Percentiles rank a stretch among this genome's conserved stretches.
Conservation (phyloP, 176 grass and related monocot genomes). For the Microstegium vimineum region DNA sequence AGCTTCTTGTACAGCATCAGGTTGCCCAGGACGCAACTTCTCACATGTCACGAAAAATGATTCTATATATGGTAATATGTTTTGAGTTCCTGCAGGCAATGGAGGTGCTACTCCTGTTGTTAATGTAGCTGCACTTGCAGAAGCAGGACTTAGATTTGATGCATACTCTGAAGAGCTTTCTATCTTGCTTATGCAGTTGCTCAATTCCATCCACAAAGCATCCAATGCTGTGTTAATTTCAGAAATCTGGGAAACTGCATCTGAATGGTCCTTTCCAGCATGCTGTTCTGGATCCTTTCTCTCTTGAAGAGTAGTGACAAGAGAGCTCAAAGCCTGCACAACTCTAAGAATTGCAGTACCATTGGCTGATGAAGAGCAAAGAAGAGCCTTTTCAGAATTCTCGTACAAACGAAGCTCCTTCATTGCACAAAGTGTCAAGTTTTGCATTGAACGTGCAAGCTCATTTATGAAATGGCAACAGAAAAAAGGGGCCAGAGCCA, state of each 20-base stretch:
- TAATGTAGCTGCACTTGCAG: conserved; percentile 54
- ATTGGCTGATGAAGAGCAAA: conserved; percentile 88
- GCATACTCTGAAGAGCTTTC: conserved; percentile 77
- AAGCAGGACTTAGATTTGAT: conserved; percentile 46
- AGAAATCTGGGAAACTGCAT: conserved; percentile 63
- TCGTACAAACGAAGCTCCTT: conserved; percentile 77
- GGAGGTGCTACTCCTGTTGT: conserved; percentile 69
- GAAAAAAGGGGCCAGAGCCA: conserved; percentile 71
- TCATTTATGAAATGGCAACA: conserved; percentile 94
- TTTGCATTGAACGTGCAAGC: conserved; percentile 81
- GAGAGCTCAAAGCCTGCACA: conserved; percentile 92
- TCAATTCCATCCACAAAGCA: conserved; percentile 85
- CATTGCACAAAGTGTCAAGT: conserved; percentile 67
- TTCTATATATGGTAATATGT: conserved; percentile 97
- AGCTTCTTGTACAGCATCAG: conserved; percentile 60
- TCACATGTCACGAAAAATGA: conserved; percentile 97
- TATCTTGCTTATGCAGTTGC: conserved; percentile 98
- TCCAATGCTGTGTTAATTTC: conserved; percentile 85
- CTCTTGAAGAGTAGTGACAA: conserved; percentile 78
- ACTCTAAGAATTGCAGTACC: conserved; percentile 95
- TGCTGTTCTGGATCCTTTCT: conserved; percentile 53
- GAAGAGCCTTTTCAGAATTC: conserved; percentile 88
- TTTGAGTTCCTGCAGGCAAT: conserved; percentile 85
- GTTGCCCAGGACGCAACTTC: conserved; percentile 72
- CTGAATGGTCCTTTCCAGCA: conserved; percentile 58